A percentile compares a stretch with the other conserved stretches of the same genome.
Conservation (phyloP, 352 stramenopile species). For the Globisporangium cederbergense region DNA sequence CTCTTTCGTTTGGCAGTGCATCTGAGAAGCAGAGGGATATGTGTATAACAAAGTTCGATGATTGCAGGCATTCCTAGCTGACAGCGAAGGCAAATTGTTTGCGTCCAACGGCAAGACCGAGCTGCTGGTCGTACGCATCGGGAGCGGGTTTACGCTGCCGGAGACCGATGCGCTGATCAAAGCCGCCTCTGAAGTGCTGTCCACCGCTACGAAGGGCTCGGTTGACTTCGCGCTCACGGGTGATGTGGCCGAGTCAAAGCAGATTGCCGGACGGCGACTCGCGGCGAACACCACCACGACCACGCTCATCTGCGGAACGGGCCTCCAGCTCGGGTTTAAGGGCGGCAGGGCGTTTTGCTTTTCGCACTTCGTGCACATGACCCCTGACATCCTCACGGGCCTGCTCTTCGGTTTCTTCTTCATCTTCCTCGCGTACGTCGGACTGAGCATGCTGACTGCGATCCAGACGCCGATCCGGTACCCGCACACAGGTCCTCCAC, state of each 20-base stretch:
- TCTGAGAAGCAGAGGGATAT: neutral
- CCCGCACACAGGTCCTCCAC: conserved; percentile 64
- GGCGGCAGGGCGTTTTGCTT: conserved; percentile 78
- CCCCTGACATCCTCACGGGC: conserved; percentile 67
- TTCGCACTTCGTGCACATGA: conserved; percentile 83
- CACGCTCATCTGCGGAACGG: conserved; percentile 51
- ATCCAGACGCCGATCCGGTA: conserved; percentile 79
- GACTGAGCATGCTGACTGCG: conserved; percentile 58
- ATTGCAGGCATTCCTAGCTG: conserved; percentile 12
- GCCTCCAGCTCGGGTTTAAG: conserved; percentile 57
- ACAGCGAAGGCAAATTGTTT: conserved; percentile 24
- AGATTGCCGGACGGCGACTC: conserved; percentile 33
- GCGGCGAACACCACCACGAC: conserved; percentile 22
- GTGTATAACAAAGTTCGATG: too few relatives aligned
- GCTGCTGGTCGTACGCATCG: conserved; percentile 60
- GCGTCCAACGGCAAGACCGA: conserved; percentile 55
- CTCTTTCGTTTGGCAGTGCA: neutral
- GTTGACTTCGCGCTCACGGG: conserved; percentile 70
- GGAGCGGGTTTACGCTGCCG: conserved; percentile 22
- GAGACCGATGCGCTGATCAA: conserved; percentile 51
- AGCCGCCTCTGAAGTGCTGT: conserved; percentile 30
- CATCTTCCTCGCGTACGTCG: conserved; percentile 73
- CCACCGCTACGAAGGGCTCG: conserved; percentile 25
- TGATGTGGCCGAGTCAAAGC: conserved; percentile 30
- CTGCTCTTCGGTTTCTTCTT: conserved; percentile 80